phyloP scores from a whole-genome alignment of 2,329 filamentous ascomycete genomes.

The Ascosphaera acerosa region DNA sequence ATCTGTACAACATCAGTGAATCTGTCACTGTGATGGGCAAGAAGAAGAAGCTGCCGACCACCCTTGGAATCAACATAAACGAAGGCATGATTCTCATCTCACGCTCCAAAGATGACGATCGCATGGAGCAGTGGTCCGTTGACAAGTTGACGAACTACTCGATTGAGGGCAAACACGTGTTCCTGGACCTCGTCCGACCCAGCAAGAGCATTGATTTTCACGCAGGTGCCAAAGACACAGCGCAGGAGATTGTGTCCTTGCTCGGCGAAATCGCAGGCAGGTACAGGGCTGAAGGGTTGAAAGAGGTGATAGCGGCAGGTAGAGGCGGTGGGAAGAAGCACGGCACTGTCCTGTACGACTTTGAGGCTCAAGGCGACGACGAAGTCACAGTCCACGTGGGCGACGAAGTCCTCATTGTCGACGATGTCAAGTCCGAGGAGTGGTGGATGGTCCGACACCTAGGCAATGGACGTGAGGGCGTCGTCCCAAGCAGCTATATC shows the following conservation, averaged over 20 bases:
- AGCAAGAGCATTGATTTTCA: conserved; percentile 95
- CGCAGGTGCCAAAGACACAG: conserved; percentile 89
- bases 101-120: conserved; percentile 60
- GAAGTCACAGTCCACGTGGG: conserved; percentile 78
- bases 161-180: conserved; percentile 92
- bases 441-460: conserved; percentile 92
- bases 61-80: conserved; percentile 70
- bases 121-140: conserved; percentile 70
- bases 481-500: conserved; percentile 90
- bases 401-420: conserved; percentile 74
- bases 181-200: conserved; percentile 72
- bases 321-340: conserved; percentile 49
- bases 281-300: conserved; percentile 50
- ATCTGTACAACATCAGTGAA: conserved; percentile 91
- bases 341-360: conserved; percentile 76
- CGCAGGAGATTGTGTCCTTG: conserved; percentile 69
- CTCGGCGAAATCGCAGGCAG: conserved; percentile 77
- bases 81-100: conserved; percentile 78
- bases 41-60: conserved; percentile 96
- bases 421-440: conserved; percentile 80
- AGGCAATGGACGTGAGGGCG: conserved; percentile 82
- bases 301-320: conserved; percentile 65
- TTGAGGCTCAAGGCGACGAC: conserved; percentile 87
- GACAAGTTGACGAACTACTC: conserved; percentile 95
- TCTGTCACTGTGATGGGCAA: conserved; percentile 95